Base-by-base conservation (phyloP, 2,329 filamentous ascomycete genomes). In the Nigrospora osmanthi region DNA sequence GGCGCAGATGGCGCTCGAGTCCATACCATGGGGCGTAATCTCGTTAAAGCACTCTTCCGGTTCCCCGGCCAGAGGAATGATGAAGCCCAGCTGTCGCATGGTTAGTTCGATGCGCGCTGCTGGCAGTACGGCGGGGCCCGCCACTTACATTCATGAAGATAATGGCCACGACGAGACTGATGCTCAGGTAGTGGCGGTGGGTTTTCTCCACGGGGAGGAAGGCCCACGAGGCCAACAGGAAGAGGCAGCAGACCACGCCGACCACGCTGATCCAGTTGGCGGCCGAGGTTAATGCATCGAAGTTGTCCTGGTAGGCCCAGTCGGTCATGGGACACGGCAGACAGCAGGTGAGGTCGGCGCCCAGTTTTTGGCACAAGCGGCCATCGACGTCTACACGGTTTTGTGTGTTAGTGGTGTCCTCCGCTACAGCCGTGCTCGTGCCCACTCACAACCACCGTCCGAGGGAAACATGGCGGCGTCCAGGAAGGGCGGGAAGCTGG, bases 11-110 rank as follows among this genome's bases (percentile, higher is more conserved):
- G 82, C 69, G 58, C 79, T 87, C 2, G 83, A 86, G 52, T 82
- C 76, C 90, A 97, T 96, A 60, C 90, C 87, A 59, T 97, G 83
- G 0, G 93, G 93, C 0, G 93, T 98, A 58, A 98, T 97, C 38
- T 76, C 72, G 61, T 98, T 87, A 60, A 81, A 86, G 63, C 93
- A 98, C 69, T 95, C 81, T 0, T 88, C 70, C 1, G 90, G 89
- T 48, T 82, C 76, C 23, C 81, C 80, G 12, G 80, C 89, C 17
- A 96, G 76, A 0, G 93, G 91, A 35, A 98, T 80, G 38, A 96
- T 86, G 62, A 97, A 95, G 30, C 89, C 89, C 53, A 97, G 73
- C 83, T 95, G 54, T 35, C 28, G 42, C 38, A 38, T 28, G 31
- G 47, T 37, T 15, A 40, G 23, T 31, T 23, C 11, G 28, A 11